phyloP scores from a whole-genome alignment of 2,329 filamentous ascomycete species.

The Niveomyces coronatus region DNA sequence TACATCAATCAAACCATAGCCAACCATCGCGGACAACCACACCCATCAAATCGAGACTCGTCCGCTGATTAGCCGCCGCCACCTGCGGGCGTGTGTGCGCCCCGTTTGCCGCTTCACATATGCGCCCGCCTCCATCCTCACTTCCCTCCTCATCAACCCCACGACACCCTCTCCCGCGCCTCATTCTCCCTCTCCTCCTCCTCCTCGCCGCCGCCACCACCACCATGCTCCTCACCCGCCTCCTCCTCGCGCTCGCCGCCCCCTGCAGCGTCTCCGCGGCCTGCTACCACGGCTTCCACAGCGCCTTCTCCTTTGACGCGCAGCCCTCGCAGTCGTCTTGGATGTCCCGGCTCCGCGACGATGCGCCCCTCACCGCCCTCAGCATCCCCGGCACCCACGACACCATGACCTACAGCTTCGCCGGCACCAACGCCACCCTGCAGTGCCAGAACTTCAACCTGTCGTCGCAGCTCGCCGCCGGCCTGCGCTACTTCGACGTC shows the following conservation, averaged over 20 bases:
- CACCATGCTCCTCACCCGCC: conserved; percentile 15
- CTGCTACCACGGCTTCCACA: conserved; percentile 24
- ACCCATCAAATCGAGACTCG: neutral
- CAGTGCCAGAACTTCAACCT: conserved; percentile 40
- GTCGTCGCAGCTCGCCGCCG: conserved; percentile 32
- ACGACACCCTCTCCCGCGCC: too few relatives aligned
- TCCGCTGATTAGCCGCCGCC: neutral
- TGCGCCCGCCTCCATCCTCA: conserved; percentile 7
- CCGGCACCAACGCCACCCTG: conserved; percentile 21
- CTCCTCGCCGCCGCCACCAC: conserved; percentile 19
- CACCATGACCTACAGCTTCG: conserved; percentile 37
- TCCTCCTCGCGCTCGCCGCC: conserved; percentile 11
- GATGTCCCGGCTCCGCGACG: conserved; percentile 32
- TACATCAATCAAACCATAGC: too few relatives aligned
- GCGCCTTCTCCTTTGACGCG: conserved; percentile 27
- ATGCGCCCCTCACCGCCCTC: conserved; percentile 29
- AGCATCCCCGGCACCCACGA: conserved; percentile 44
- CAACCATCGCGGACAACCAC: too few relatives aligned
- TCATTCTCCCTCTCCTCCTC: conserved; percentile 17
- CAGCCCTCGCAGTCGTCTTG: conserved; percentile 20
- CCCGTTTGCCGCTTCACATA: neutral
- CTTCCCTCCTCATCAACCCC: conserved; percentile 3
- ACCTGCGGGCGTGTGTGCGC: too few relatives aligned
- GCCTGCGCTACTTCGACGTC: conserved; percentile 41
- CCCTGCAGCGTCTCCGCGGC: conserved; percentile 16